Percentiles rank a stretch among this genome's conserved stretches.
Evolutionary conservation across 2,329 filamentous ascomycete species (phyloP).

Genomic region (Talaromyces sp.): DNA sequence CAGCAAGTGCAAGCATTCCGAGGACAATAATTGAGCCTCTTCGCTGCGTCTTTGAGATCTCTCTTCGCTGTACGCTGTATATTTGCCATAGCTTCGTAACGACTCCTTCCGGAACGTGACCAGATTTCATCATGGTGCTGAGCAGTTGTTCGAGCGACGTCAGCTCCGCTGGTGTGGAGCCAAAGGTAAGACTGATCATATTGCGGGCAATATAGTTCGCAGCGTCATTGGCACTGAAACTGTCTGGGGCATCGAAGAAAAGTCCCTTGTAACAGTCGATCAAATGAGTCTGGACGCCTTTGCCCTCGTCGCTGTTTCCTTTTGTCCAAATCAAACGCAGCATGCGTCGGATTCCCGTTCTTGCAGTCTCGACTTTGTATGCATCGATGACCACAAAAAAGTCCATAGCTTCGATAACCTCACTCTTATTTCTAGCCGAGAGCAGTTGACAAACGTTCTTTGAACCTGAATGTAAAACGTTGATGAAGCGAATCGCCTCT

Average conservation of each 20-base stretch:
- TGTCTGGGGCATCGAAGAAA: conserved; percentile 91
- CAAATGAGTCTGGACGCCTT: conserved; percentile 91
- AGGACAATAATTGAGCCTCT: conserved; percentile 92
- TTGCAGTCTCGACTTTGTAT: conserved; percentile 92
- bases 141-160: conserved; percentile 93
- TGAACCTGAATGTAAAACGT: conserved; percentile 80
- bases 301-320: conserved; percentile 97
- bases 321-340: conserved; percentile 98
- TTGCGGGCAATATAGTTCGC: conserved; percentile 95
- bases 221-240: conserved; percentile 80
- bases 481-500: conserved; percentile 91
- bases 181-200: conserved; percentile 98
- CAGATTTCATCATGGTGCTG: conserved; percentile 95
- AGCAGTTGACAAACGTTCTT: conserved; percentile 78
- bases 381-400: conserved; percentile 94
- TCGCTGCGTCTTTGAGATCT: conserved; percentile 86
- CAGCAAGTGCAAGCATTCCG: conserved; percentile 91
- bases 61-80: conserved; percentile 87
- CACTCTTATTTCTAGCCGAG: conserved; percentile 93
- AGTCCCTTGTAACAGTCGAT: conserved; percentile 95
- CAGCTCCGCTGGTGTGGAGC: conserved; percentile 87
- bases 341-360: conserved; percentile 90
- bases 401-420: conserved; percentile 98
- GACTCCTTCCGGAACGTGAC: conserved; percentile 78
- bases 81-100: conserved; percentile 95